Evolutionary conservation across 164 flowering plant species (phyloP).

Genomic region (Dillenia turbinata): DNA sequence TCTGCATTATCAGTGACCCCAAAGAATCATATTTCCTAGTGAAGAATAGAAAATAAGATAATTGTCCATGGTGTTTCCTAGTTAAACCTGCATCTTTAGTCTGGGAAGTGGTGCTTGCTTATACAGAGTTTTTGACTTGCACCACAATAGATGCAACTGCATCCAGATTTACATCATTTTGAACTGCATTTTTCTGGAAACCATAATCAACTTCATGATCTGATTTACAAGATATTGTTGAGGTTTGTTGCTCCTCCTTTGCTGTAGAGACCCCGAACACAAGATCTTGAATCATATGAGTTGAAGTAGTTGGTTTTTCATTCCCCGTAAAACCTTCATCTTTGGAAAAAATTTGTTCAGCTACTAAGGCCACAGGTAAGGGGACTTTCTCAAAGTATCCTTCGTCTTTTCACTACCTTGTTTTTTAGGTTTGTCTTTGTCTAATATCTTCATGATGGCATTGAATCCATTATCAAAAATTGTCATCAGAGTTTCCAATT

Average conservation of each 20-base stretch:
- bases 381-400: slow-evolving; percentile 53
- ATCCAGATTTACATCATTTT: too few species aligned
- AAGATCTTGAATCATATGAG: slow-evolving; percentile 44
- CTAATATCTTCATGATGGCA: too few species aligned
- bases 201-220: slow-evolving; percentile 66
- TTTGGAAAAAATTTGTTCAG: slow-evolving; percentile 30
- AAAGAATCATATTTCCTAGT: slow-evolving; percentile 81
- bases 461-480: too few species aligned
- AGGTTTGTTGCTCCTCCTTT: slow-evolving; percentile 55
- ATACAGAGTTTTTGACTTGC: slow-evolving; percentile 61
- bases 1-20: slow-evolving; percentile 51
- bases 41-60: slow-evolving; percentile 91
- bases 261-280: slow-evolving; percentile 28
- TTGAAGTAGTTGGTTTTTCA: too few species aligned
- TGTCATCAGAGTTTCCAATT: too few species aligned
- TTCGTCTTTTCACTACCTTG: too few species aligned
- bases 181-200: slow-evolving; percentile 32
- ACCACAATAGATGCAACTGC: slow-evolving; percentile 36
- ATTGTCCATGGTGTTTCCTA: slow-evolving; percentile 94
- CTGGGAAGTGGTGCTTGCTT: slow-evolving; percentile 37
- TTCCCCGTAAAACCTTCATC: slow-evolving; percentile 44
- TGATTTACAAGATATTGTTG: slow-evolving; percentile 38
- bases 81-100: slow-evolving; percentile 61
- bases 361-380: slow-evolving; percentile 25
- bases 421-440: too few species aligned